Evolutionary conservation across 495 filamentous ascomycete species (phyloP), one percentile per base, ranked within the genome.

Genomic region (Pyrenopolyporus hunteri): DNA sequence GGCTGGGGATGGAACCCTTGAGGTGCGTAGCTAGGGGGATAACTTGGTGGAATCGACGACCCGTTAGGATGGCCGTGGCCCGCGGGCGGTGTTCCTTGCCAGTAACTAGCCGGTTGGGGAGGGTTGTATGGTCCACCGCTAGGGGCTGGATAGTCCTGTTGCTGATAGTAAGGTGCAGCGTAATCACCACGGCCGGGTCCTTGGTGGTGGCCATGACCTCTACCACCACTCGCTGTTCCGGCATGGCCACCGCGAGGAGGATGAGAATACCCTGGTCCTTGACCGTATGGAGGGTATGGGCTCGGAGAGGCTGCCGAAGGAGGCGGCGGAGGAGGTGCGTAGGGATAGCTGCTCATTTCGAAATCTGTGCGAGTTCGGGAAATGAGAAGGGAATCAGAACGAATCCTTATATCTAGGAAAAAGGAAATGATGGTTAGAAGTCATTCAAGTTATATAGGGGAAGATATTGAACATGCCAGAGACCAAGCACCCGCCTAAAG

Each of bases 321-420:
- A 32, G 83, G 73, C 43, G 82, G 80, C 5, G 80, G 80, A 55
- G 82, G 82, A 25, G 82, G 81, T n/a, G 77, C 78, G 70, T 80
- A 81, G 16, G 74, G 75, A 69, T 82, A 84, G 63, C 70, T 75
- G 49, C 78, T 74, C 73, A 78, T 55, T 25, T 43, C 44, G 54
- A 45, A n/a, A 47, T 47, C 35, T 22, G 11, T 37, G 11, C 6
- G 55, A 19, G n/a, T 19, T 59, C 10, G 9, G 29, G 44, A 32
- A 58, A 47, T n/a, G 31, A 43, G 16, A 49, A 22, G 31, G 6
- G 29, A 22, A 48, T 43, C 6, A 32, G 25, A 16, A 20, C 11
- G 6, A 39, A 40, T 14, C 3, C 3, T n/a, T n/a, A n/a, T n/a
- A 14, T 14, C 35, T 14, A 31, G 5, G 13, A 33, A 22, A 33